Base-by-base conservation (phyloP, 2,329 filamentous ascomycete species). In the Orbilia quercus region DNA sequence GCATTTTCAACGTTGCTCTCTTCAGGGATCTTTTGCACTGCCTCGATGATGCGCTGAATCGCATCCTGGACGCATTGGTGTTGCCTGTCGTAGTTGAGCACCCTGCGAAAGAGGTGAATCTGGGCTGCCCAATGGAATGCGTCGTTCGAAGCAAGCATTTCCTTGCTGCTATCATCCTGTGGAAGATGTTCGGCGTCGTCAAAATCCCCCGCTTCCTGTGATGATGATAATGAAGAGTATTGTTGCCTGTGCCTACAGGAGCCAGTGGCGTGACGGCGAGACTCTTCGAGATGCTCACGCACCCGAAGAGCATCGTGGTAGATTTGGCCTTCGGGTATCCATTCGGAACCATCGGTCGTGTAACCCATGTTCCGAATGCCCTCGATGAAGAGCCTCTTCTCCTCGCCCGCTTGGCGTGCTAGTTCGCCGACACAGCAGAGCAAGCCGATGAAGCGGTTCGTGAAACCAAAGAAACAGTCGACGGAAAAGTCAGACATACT, bases 391-490 rank as follows among this genome's bases (percentile, higher is more conserved):
- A 20, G 58, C 36, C 44, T 47, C 16, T 90, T 87, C 76, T 87
- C 84, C 20, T 82, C 82, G 77, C 92, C 90, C 77, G 90, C 91
- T 64, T 85, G 82, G 53, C 89, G 85, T 1, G 90, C 88, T 45
- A 95, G 83, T 66, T 90, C 86, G 16, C 90, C 90, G 38, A 95
- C 87, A 66, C 88, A 86, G 1, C 90, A 88, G 7, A 95, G 84
- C 36, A 91, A 85, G 45, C 87, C 85, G 25, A 91, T 85, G 77
- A 89, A 92, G 36, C 86, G 85, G 20, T 87, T 89, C 0, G 90
- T 91, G 80, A 92, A 93, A 7, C 91, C 91, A 77, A 91, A 88
- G 74, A 93, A 88, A 80, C 90, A 95, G 80, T 92, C 91, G 66
- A 93, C 91, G 69, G 89, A 84, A 76, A 86, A 88, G 44, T 78